Evolutionary conservation across 768 basidiomycete genomes (phyloP).

Genomic region (Boletus reticuloceps): DNA sequence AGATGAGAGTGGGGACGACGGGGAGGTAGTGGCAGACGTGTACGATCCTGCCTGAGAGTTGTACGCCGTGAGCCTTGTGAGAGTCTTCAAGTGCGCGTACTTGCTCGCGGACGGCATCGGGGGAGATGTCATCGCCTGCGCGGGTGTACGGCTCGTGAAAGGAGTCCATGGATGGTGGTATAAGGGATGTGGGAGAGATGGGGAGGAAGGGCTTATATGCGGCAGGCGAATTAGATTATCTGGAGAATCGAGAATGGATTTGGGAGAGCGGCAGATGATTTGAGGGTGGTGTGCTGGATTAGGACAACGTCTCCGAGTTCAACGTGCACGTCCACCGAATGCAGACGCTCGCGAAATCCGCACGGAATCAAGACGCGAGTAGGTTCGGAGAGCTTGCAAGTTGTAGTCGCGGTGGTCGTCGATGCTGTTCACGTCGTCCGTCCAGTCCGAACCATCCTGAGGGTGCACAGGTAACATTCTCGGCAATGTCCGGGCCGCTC

Average conservation of each 20-base stretch:
- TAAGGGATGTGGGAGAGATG: background rate
- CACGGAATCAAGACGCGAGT: background rate
- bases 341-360: background rate
- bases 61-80: constrained; percentile 64
- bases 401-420: background rate
- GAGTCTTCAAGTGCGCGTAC: constrained; percentile 71
- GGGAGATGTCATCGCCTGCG: constrained; percentile 61
- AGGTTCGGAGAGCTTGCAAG: background rate
- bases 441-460: background rate
- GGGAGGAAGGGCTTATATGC: constrained; percentile 19
- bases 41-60: constrained; percentile 84
- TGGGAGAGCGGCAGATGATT: constrained; percentile 20
- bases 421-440: background rate
- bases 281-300: constrained; percentile 24
- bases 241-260: constrained; percentile 23
- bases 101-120: constrained; percentile 71
- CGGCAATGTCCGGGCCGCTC: constrained; percentile 22
- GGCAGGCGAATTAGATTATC: constrained; percentile 25
- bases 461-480: background rate
- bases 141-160: constrained; percentile 71
- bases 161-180: constrained; percentile 53
- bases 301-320: constrained; percentile 13
- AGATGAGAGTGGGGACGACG: constrained; percentile 61
- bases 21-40: constrained; percentile 93
- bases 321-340: background rate